Conservation (phyloP, 2,329 filamentous ascomycete genomes). For the Exophiala calicioides region DNA sequence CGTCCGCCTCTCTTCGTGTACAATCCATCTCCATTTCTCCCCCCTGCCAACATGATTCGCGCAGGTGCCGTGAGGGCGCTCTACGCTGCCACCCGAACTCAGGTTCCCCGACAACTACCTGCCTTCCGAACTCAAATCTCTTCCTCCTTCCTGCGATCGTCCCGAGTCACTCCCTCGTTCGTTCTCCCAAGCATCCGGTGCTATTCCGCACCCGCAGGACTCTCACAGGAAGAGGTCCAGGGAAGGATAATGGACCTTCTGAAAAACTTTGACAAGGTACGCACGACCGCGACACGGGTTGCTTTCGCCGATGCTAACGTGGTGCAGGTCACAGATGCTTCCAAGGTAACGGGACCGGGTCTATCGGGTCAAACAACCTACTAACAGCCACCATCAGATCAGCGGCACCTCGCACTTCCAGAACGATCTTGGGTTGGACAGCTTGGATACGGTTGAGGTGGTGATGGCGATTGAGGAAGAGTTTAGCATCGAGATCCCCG, state of each 20-base stretch:
- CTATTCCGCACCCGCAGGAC: slow-evolving; percentile 80
- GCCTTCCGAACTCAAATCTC: slow-evolving; percentile 61
- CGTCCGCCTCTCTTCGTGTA: slow-evolving; percentile 15
- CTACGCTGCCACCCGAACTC: slow-evolving; percentile 53
- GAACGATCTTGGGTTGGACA: slow-evolving; percentile 96
- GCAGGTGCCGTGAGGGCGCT: slow-evolving; percentile 79
- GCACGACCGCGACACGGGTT: slow-evolving; percentile 35
- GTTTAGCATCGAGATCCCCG: slow-evolving; percentile 94
- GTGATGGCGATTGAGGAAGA: slow-evolving; percentile 99
- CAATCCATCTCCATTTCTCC: slow-evolving; percentile 5
- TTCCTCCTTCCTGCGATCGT: slow-evolving; percentile 62
- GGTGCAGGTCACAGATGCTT: slow-evolving; percentile 49
- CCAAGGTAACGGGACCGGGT: slow-evolving; percentile 51
- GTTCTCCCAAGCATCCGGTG: slow-evolving; percentile 71
- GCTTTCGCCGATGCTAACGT: slow-evolving; percentile 27
- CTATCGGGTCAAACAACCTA: slow-evolving; percentile 11
- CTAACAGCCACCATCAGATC: slow-evolving; percentile 62
- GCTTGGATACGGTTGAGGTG: slow-evolving; percentile 97
- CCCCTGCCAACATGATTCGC: slow-evolving; percentile 74
- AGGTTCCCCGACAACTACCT: slow-evolving; percentile 53
- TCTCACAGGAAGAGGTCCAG: slow-evolving; percentile 82
- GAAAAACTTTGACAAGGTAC: slow-evolving; percentile 95
- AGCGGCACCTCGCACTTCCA: slow-evolving; percentile 83
- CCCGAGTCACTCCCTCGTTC: slow-evolving; percentile 63
- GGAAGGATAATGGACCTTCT: slow-evolving; percentile 89